Conservation (phyloP, 225 moss, liverwort and hornwort genomes). For the Bryoerythrophyllum caledonicum region DNA sequence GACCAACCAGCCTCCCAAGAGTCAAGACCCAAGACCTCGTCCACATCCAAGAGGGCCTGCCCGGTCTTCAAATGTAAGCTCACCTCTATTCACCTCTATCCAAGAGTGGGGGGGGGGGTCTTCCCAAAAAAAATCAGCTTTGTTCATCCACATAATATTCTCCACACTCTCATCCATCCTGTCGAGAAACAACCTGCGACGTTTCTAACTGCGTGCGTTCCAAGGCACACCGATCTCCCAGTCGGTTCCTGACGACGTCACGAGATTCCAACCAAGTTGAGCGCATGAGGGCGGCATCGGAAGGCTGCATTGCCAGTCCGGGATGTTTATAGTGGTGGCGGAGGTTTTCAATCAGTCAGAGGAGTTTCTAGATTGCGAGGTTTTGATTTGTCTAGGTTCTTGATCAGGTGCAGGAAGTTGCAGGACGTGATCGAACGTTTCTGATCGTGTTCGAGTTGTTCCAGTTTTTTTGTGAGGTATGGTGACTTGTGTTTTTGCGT, state of each 20-base stretch:
- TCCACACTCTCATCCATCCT: background rate
- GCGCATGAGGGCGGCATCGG: background rate
- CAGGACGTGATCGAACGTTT: background rate
- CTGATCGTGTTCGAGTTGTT: background rate
- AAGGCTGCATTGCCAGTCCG: background rate
- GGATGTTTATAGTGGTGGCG: background rate
- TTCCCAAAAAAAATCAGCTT: background rate
- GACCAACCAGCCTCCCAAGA: too few species aligned
- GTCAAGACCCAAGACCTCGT: too few species aligned
- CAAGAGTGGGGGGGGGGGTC: too few species aligned
- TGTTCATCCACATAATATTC: background rate
- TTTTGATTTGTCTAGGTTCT: background rate
- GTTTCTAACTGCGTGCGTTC: background rate
- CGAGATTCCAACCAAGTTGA: background rate
- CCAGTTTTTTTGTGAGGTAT: background rate
- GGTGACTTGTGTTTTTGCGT: background rate
- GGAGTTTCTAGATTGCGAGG: background rate
- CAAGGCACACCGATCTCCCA: background rate
- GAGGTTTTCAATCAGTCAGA: background rate
- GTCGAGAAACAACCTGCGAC: background rate
- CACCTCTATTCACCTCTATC: too few species aligned
- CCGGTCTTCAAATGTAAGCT: too few species aligned
- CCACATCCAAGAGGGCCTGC: too few species aligned
- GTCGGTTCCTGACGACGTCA: fast-evolving
- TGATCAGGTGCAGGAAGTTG: background rate